Conservation (phyloP, 192 early-diverging fungal species). For the Entomortierella parvispora region DNA sequence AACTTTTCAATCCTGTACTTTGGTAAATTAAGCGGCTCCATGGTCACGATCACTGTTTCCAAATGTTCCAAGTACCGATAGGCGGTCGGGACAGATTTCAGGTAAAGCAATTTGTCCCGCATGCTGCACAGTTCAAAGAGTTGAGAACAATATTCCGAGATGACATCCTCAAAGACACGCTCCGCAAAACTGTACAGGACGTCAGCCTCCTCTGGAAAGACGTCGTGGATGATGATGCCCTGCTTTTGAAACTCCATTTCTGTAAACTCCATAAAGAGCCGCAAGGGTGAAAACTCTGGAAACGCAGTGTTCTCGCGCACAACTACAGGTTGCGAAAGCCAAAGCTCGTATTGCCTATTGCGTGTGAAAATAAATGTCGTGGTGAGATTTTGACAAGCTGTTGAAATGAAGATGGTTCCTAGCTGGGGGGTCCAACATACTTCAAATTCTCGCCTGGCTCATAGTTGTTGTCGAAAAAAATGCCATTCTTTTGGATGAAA, state of each 20-base stretch:
- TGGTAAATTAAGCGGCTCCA: slow-evolving; percentile 55
- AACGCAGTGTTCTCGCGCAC: slow-evolving; percentile 38
- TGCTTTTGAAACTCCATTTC: slow-evolving; percentile 76
- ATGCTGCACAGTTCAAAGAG: slow-evolving; percentile 71
- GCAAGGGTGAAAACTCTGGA: slow-evolving; percentile 55
- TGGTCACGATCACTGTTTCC: slow-evolving; percentile 51
- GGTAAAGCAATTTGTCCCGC: slow-evolving; percentile 68
- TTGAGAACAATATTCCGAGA: slow-evolving; percentile 78
- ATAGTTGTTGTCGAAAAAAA: slow-evolving; percentile 84
- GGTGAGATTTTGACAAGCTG: not conserved
- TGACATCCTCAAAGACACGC: slow-evolving; percentile 85
- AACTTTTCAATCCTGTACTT: slow-evolving; percentile 56
- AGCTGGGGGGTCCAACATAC: slow-evolving; percentile 24
- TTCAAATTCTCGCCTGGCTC: slow-evolving; percentile 63
- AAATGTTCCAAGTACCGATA: slow-evolving; percentile 71
- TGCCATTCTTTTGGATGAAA: slow-evolving; percentile 86
- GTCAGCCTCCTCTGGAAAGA: slow-evolving; percentile 76
- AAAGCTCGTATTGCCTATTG: slow-evolving; percentile 48
- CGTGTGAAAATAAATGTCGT: not conserved
- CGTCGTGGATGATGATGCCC: slow-evolving; percentile 66
- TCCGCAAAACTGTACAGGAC: slow-evolving; percentile 78
- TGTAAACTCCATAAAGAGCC: slow-evolving; percentile 73
- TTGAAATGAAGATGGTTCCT: not conserved
- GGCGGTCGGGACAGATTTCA: slow-evolving; percentile 72
- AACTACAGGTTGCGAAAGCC: slow-evolving; percentile 35